Evolutionary conservation across 331 rosid genomes (phyloP).

Genomic region (Dryas integrifolia): DNA sequence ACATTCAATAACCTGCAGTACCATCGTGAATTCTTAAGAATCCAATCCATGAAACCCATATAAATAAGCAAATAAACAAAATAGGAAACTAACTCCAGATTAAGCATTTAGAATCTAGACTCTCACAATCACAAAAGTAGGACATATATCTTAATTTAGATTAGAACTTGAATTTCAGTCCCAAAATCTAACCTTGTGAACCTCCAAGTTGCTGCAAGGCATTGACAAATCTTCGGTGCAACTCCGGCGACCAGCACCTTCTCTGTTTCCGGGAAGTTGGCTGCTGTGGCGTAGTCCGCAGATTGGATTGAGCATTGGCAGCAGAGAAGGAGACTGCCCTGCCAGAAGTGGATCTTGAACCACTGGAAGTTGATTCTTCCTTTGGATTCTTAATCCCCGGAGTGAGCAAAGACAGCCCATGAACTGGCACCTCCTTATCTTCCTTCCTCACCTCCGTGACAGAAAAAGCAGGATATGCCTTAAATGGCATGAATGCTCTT

Average conservation of each 20-base stretch:
- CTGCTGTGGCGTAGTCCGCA: constrained; percentile 29
- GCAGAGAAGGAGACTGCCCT: constrained; percentile 38
- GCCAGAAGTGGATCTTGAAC: constrained; percentile 47
- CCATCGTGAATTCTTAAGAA: background rate
- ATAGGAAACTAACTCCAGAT: constrained; percentile 18
- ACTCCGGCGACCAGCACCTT: constrained; percentile 95
- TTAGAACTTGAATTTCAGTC: background rate
- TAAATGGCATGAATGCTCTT: constrained; percentile 54
- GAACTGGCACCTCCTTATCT: constrained; percentile 54
- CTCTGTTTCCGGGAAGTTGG: constrained; percentile 69
- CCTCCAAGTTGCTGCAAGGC: constrained; percentile 98
- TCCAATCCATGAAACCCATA: constrained; percentile 2
- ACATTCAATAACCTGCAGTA: constrained; percentile 18
- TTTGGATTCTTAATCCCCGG: constrained; percentile 51
- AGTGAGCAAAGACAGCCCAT: constrained; percentile 61
- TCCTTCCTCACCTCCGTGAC: constrained; percentile 25
- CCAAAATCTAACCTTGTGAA: constrained; percentile 69
- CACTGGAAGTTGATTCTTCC: constrained; percentile 58
- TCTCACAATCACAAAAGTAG: background rate
- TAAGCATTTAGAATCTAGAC: constrained; percentile 18
- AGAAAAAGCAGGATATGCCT: constrained; percentile 47
- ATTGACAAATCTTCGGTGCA: constrained; percentile 77
- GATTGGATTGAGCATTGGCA: constrained; percentile 39
- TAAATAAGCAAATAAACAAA: constrained; percentile 2
- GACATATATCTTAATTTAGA: constrained; percentile 3